Percentiles rank a stretch among this genome's conserved stretches.
Evolutionary conservation across 345 rosid species (phyloP).

Genomic region (Arabis alpina): DNA sequence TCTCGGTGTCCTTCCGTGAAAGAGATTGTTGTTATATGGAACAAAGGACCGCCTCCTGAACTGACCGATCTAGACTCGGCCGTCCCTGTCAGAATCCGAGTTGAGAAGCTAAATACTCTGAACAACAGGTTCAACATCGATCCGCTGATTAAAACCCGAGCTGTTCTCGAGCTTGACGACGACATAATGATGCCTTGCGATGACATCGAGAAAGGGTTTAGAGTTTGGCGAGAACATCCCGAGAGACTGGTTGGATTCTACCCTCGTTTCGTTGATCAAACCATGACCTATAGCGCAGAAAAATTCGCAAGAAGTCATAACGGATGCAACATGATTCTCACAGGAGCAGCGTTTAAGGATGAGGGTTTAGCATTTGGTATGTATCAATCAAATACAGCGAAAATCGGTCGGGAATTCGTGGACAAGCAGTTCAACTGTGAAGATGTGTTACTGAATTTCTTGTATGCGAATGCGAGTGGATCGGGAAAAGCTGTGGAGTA

Average conservation of each 20-base stretch:
- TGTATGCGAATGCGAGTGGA: constrained; percentile 81
- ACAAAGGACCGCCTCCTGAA: constrained; percentile 82
- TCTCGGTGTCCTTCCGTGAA: constrained; percentile 90
- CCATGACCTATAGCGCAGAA: constrained; percentile 74
- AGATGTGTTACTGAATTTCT: constrained; percentile 77
- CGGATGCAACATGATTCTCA: constrained; percentile 90
- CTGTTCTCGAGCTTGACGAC: constrained; percentile 93
- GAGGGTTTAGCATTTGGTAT: constrained; percentile 57
- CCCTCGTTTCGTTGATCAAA: constrained; percentile 67
- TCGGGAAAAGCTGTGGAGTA: constrained; percentile 65
- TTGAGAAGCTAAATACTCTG: constrained; percentile 70
- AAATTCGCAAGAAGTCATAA: constrained; percentile 69
- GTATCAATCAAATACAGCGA: constrained; percentile 70
- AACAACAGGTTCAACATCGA: constrained; percentile 88
- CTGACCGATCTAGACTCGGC: constrained; percentile 70
- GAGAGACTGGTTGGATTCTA: constrained; percentile 90
- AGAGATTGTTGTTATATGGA: constrained; percentile 97
- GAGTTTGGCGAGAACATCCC: constrained; percentile 85
- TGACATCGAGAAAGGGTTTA: constrained; percentile 81
- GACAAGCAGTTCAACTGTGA: constrained; percentile 82
- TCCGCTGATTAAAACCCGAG: constrained; percentile 68
- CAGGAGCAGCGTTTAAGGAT: constrained; percentile 94
- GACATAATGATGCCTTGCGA: constrained; percentile 95
- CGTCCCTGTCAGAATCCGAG: constrained; percentile 87
- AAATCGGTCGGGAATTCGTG: constrained; percentile 68